Percentiles rank a stretch among this genome's conserved stretches.
phyloP scores from a whole-genome alignment of 495 filamentous ascomycete species.

The Geopyxis carbonaria region DNA sequence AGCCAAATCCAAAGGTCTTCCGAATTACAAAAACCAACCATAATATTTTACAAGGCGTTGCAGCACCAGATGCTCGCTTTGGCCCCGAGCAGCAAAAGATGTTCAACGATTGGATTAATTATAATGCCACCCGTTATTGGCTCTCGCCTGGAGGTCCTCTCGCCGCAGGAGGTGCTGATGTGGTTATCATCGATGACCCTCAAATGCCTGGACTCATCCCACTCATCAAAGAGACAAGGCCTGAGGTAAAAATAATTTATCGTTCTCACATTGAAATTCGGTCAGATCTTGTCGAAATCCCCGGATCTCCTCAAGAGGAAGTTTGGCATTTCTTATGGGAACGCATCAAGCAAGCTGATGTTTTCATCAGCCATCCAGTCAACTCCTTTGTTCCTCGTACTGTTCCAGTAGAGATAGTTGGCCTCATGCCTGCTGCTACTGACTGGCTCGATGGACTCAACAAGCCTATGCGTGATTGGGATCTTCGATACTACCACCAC shows the following conservation, averaged over 20 bases:
- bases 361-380: conserved; percentile 77
- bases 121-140: conserved; percentile 68
- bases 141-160: conserved; percentile 50
- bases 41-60: conserved; percentile 81
- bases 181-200: conserved; percentile 68
- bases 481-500: conserved; percentile 57
- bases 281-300: conserved; percentile 46
- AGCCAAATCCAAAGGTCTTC: conserved; percentile 70
- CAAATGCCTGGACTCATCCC: conserved; percentile 76
- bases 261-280: conserved; percentile 76
- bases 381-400: conserved; percentile 54
- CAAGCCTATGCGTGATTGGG: conserved; percentile 58
- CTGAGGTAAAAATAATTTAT: conserved; percentile 62
- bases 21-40: conserved; percentile 80
- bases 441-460: conserved; percentile 84
- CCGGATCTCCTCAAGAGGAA: conserved; percentile 51
- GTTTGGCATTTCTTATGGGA: conserved; percentile 67
- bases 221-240: conserved; percentile 52
- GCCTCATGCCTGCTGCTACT: conserved; percentile 68
- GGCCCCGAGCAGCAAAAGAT: conserved; percentile 36
- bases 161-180: conserved; percentile 59
- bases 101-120: conserved; percentile 56
- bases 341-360: conserved; percentile 50
- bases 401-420: conserved; percentile 49
- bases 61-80: conserved; percentile 43